Evolutionary conservation across 257 asterid species (phyloP), one percentile per base, ranked within the genome.

Genomic region (Nicotiana attenuata): DNA sequence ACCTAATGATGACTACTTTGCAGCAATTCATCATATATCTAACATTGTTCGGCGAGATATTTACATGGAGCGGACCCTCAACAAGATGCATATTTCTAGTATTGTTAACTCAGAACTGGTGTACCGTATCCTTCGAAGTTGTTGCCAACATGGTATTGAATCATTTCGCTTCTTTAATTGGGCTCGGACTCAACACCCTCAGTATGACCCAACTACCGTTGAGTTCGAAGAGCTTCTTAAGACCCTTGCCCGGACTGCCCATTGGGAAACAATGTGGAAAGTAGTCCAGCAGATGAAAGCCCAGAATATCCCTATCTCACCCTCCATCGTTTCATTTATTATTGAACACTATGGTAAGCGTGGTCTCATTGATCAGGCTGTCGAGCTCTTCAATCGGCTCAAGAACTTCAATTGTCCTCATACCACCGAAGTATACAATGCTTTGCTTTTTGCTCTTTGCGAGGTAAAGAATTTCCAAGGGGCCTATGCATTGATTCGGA

Each of bases 191-290:
- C 87, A 93, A 77, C 95, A 94, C 89, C 97, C 98, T 17, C 88
- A 90, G 78, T 96, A 96, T 57, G 98, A 96, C 52, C 98, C 99
- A 16, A 93, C 97, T 29, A 96, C 99, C 35, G 83, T 92, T 13
- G 98, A 96, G 84, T 94, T 92, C 60, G 97, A 96, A 73, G 98
- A 94, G 90, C 97, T 96, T 61, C 95, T 96, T 76, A 91, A 86
- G 82, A 91, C 90, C 82, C 96, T 96, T 29, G 94, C 99, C 68
- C 85, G 81, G 19, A 90, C 95, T 38, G 84, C 92, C 29, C 91
- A 96, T 55, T 96, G 98, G 99, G 97, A 96, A 59, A 96, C 99
- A 84, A 96, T 96, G 99, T 96, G 99, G 99, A 96, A 96, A 88
- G 93, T 94, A 29, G 97, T 90, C 15, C 91, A 91, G 64, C 91